Percentiles rank a stretch among this genome's conserved stretches.
phyloP scores from a whole-genome alignment of 2,329 filamentous ascomycete genomes.

The Aureobasidium sp. region DNA sequence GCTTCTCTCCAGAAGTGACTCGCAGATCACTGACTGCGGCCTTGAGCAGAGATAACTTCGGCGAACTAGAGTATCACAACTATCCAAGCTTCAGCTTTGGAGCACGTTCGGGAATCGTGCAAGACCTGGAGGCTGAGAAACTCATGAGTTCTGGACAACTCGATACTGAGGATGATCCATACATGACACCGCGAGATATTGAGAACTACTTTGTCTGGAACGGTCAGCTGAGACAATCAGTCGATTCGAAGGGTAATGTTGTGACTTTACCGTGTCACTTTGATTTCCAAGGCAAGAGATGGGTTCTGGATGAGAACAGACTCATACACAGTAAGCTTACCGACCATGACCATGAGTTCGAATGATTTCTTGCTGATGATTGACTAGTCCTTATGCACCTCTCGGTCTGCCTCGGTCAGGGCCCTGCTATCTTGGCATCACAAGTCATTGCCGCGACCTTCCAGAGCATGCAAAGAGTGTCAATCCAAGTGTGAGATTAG shows the following conservation, averaged over 20 bases:
- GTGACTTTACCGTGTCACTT: neutral
- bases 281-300: neutral
- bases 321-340: neutral
- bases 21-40: neutral
- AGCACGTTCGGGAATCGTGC: neutral
- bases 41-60: neutral
- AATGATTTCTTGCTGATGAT: neutral
- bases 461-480: slow-evolving; percentile 5
- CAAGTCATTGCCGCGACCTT: neutral
- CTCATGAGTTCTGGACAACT: neutral
- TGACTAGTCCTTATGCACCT: neutral
- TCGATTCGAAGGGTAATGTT: neutral
- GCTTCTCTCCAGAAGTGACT: neutral
- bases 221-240: neutral
- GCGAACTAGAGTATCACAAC: neutral
- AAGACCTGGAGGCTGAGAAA: neutral
- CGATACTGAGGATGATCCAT: neutral
- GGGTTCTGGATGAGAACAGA: slow-evolving; percentile 1
- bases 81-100: neutral
- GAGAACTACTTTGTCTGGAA: slow-evolving; percentile 4
- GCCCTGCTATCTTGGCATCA: neutral
- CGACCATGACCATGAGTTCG: neutral
- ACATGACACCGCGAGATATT: slow-evolving; percentile 3
- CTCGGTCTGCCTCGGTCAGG: neutral
- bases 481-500: neutral